Evolutionary conservation across 345 rosid species (phyloP).

Genomic region (Populus ilicifolia): DNA sequence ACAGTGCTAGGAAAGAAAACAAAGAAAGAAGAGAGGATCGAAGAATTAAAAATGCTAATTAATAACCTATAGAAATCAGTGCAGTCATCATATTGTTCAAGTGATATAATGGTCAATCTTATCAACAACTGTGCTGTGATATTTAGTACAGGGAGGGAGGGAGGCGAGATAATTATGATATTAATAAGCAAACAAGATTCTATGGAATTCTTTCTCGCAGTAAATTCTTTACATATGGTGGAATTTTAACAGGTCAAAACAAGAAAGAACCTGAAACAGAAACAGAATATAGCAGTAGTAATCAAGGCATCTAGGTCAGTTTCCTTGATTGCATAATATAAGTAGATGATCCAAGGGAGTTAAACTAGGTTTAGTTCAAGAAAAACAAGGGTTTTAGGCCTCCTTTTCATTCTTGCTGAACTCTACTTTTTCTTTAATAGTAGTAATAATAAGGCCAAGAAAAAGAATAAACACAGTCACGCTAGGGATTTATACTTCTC

Average conservation of each 20-base stretch:
- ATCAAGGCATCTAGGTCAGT: neutral
- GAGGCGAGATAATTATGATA: neutral
- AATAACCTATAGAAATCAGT: neutral
- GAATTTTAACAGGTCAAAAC: slow-evolving; percentile 15
- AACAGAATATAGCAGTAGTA: neutral
- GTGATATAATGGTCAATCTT: neutral
- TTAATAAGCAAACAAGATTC: neutral
- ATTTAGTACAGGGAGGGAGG: no score
- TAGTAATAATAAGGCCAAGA: neutral
- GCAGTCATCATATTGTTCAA: neutral
- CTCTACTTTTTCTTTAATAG: neutral
- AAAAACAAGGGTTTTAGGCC: neutral
- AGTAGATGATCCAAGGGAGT: neutral
- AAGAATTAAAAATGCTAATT: neutral
- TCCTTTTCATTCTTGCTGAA: neutral
- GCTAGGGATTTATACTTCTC: neutral
- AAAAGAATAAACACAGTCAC: neutral
- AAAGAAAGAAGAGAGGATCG: neutral
- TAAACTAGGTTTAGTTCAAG: neutral
- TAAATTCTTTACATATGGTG: neutral
- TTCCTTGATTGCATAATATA: neutral
- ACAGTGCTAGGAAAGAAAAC: neutral
- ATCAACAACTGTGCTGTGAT: neutral
- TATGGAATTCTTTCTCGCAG: neutral
- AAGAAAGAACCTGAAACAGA: neutral